Base-by-base conservation (phyloP, 108 stramenopile species). In the Cyclotella atomus region DNA sequence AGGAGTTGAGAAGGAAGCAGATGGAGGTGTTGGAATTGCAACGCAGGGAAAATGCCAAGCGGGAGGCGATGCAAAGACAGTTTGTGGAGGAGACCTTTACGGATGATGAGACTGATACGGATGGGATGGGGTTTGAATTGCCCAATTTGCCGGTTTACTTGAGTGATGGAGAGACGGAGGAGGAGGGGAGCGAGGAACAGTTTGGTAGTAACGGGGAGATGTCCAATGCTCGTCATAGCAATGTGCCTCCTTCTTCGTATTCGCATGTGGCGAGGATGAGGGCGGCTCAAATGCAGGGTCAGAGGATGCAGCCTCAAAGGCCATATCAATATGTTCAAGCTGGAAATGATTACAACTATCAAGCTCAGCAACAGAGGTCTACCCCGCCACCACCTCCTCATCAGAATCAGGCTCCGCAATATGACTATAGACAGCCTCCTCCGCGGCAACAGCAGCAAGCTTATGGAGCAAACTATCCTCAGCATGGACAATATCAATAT, bases 91-190 rank as follows among this genome's bases (percentile, higher is more conserved):
- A 84, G 53, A 23, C 1, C 44, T 56, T 73, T 56, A 81, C 81
- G 9, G 84, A 81, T 43, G 89, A 87, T 27, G 77, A 68, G n/a
- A 66, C 77, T 36, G 84, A 86, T 56, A 88, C 83, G 0, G 90
- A 92, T 52, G 82, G 82, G 38, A 73, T 76, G 15, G 90, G 90
- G 36, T 95, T 89, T 68, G 87, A 90, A 17, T 71, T 95, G 21
- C 94, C 94, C 10, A 91, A 95, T 74, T 68, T 92, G 54, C 94
- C 94, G 1, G 85, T 95, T 0, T 95, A 95, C 70, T 69, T 88
- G 59, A 92, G 90, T 38, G 94, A 95, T 63, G 85, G 75, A 4
- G 88, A 89, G 56, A 71, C 74, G 12, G 82, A 85, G 41, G 86
- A 41, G 38, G 38, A 41, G 38, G 38, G 12, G 38, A n/a, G n/a